Percentiles rank a stretch among this genome's conserved stretches.
Conservation (phyloP, 139 green algal genomes). For the Pleodorina starrii region DNA sequence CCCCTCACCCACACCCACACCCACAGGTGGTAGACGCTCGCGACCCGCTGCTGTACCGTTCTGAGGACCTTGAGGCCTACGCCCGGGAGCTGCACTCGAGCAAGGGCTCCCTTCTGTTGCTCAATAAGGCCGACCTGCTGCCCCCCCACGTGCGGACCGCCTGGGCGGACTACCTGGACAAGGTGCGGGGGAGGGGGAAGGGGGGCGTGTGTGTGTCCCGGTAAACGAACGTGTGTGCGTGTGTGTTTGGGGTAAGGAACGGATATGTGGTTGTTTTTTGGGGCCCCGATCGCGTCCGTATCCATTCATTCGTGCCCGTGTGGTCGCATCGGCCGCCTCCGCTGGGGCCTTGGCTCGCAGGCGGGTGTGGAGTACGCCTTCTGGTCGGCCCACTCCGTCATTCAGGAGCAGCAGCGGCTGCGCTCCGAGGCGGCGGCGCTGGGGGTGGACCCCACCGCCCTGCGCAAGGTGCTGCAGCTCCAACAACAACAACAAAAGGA, state of each 20-base stretch:
- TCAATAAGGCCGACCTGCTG: constrained; percentile 99
- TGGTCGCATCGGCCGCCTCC: too few relatives aligned
- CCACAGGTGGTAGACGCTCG: constrained; percentile 94
- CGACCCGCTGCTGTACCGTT: constrained; percentile 96
- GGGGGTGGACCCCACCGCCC: constrained; percentile 56
- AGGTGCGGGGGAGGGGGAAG: constrained; percentile 20
- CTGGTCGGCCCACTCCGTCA: constrained; percentile 83
- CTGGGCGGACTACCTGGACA: constrained; percentile 94
- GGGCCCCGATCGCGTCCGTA: too few relatives aligned
- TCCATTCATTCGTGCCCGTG: too few relatives aligned
- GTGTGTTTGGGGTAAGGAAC: background rate
- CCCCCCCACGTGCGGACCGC: constrained; percentile 66
- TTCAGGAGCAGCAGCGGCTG: constrained; percentile 63
- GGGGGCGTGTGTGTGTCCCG: too few relatives aligned
- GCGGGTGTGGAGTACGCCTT: constrained; percentile 82
- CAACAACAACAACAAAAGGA: constrained; percentile 10
- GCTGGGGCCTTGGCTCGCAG: too few relatives aligned
- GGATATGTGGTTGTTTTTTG: background rate
- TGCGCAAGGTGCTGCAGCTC: background rate
- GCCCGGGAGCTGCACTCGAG: constrained; percentile 74
- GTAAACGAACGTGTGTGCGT: too few relatives aligned
- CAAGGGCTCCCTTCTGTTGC: constrained; percentile 89
- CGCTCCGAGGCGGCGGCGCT: constrained; percentile 62
- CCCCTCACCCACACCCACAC: too few relatives aligned
- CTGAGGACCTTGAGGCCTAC: constrained; percentile 86